These are phyloP conservation scores for Glomus cerebriforme DNA, from an alignment of 192 early-diverging fungal genomes.

Conservation along the genomic window DNA sequence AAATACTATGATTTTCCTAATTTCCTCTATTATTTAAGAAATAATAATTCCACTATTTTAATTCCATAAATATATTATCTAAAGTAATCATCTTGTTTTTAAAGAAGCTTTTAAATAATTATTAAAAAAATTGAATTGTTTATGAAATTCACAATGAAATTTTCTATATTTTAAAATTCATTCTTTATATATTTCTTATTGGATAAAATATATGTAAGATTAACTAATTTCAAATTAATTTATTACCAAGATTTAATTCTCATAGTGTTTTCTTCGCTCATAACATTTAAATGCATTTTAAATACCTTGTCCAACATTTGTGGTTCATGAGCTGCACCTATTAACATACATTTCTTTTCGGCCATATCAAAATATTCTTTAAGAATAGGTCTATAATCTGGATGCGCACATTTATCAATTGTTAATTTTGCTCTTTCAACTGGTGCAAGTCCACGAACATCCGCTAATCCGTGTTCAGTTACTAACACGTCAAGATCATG, in stretches of 20 bases:
- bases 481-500: conserved; percentile 48
- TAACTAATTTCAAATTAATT: not conserved
- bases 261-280: conserved; percentile 46
- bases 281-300: conserved; percentile 45
- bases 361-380: conserved; percentile 45
- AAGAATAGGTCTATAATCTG: conserved; percentile 42
- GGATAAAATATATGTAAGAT: too few species aligned
- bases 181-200: too few species aligned
- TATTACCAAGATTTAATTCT: conserved; percentile 42
- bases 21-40: too few species aligned
- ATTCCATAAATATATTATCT: too few species aligned
- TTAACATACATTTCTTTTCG: conserved; percentile 40
- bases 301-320: conserved; percentile 50
- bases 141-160: too few species aligned
- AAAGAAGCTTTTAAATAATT: too few species aligned
- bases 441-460: conserved; percentile 44
- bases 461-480: conserved; percentile 49
- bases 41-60: too few species aligned
- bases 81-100: too few species aligned
- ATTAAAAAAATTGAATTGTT: too few species aligned
- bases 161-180: too few species aligned
- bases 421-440: conserved; percentile 44
- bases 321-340: conserved; percentile 45
- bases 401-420: conserved; percentile 50
- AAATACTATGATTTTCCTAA: too few species aligned